phyloP scores from a whole-genome alignment of 139 green algal species.

The Closterium sp. region DNA sequence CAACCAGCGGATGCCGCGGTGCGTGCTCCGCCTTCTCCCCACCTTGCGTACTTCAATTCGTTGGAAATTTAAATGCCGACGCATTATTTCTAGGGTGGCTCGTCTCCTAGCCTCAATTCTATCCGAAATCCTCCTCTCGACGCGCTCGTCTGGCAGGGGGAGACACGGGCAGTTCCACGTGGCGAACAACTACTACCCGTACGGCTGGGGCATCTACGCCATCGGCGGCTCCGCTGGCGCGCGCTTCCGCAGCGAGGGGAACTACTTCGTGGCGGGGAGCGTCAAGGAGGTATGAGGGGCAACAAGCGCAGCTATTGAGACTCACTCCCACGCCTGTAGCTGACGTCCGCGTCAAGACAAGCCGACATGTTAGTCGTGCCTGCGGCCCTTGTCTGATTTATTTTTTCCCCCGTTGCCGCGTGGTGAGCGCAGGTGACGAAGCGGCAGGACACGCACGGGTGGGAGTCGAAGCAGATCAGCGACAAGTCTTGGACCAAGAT shows the following conservation, averaged over 20 bases:
- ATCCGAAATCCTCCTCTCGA: too few relatives aligned
- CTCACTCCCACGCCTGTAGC: too few relatives aligned
- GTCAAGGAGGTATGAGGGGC: too few relatives aligned
- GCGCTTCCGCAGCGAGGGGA: constrained; percentile 4
- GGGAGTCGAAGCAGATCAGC: background rate
- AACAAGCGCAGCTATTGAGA: too few relatives aligned
- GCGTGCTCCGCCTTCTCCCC: background rate
- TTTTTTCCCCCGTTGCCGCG: too few relatives aligned
- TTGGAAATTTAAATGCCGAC: too few relatives aligned
- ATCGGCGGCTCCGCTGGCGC: background rate
- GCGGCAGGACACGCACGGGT: background rate
- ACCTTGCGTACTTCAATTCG: background rate
- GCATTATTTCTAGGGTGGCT: background rate
- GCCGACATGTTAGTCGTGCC: too few relatives aligned
- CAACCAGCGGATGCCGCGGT: constrained; percentile 1
- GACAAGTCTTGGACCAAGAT: constrained; percentile 1
- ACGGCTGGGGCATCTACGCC: constrained; percentile 7
- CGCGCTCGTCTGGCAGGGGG: too few relatives aligned
- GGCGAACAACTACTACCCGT: constrained; percentile 1
- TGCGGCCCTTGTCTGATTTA: too few relatives aligned
- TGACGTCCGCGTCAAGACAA: too few relatives aligned
- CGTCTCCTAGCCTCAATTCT: background rate
- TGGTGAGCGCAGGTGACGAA: too few relatives aligned
- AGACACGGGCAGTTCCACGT: background rate
- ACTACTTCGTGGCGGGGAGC: background rate